Conservation (phyloP, 805 yeast species). For the Kluyveromyces aestuarii region DNA sequence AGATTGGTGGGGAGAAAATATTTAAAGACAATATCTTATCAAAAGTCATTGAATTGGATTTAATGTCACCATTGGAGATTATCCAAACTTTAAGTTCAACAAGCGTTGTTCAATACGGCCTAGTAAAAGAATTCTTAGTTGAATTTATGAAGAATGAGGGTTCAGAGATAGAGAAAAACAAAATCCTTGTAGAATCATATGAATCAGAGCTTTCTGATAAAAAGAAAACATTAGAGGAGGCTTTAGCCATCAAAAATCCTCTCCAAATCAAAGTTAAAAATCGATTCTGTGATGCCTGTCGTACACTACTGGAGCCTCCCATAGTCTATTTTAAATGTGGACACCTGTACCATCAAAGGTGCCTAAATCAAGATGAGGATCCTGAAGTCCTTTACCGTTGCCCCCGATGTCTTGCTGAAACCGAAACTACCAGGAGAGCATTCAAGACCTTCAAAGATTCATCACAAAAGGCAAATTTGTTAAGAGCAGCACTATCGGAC, state of each 20-base stretch:
- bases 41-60: slow-evolving; percentile 40
- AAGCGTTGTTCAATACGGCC: slow-evolving; percentile 59
- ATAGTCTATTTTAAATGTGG: slow-evolving; percentile 75
- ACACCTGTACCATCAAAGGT: slow-evolving; percentile 80
- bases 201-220: slow-evolving; percentile 54
- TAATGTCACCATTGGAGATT: slow-evolving; percentile 68
- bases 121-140: slow-evolving; percentile 59
- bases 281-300: slow-evolving; percentile 58
- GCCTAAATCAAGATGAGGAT: slow-evolving; percentile 45
- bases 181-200: slow-evolving; percentile 57
- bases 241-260: slow-evolving; percentile 33
- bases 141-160: slow-evolving; percentile 51
- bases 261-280: slow-evolving; percentile 39
- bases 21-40: slow-evolving; percentile 39
- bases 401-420: slow-evolving; percentile 67
- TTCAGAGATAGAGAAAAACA: slow-evolving; percentile 60
- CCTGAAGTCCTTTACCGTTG: slow-evolving; percentile 36
- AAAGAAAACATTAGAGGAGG: slow-evolving; percentile 41
- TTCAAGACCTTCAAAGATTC: slow-evolving; percentile 51
- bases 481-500: slow-evolving; percentile 46
- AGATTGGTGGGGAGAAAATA: slow-evolving; percentile 43
- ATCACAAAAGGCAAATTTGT: slow-evolving; percentile 54
- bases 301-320: slow-evolving; percentile 61
- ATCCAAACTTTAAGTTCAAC: slow-evolving; percentile 58
- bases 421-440: slow-evolving; percentile 54